Evolutionary conservation across 106 monocot species (phyloP).

Genomic region (Vanilla planifolia): DNA sequence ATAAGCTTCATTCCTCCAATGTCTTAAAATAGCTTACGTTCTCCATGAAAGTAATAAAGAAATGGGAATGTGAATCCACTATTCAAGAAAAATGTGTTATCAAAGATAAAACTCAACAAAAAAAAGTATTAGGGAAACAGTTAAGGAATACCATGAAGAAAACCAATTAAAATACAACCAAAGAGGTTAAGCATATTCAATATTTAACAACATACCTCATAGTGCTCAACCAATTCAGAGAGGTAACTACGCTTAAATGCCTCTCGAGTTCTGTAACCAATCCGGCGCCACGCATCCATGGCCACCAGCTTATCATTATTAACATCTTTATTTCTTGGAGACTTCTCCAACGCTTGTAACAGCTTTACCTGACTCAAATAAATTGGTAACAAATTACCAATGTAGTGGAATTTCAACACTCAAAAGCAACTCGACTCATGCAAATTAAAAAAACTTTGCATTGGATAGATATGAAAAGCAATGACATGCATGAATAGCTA

Average conservation of each 20-base stretch:
- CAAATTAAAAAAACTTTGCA: too few relatives aligned
- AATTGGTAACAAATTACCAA: not conserved
- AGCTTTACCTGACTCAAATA: constrained; percentile 34
- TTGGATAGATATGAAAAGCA: too few relatives aligned
- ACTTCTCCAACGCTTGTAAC: constrained; percentile 24
- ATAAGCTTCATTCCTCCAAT: too few relatives aligned
- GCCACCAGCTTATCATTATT: constrained; percentile 52
- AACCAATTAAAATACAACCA: too few relatives aligned
- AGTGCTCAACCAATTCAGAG: constrained; percentile 59
- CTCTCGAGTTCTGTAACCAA: constrained; percentile 74
- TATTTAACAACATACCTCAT: constrained; percentile 46
- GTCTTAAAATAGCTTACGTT: too few relatives aligned
- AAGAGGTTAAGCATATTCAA: not conserved
- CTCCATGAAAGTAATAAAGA: too few relatives aligned
- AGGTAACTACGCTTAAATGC: constrained; percentile 60
- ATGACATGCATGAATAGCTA: not conserved
- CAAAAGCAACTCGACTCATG: not conserved
- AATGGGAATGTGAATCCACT: too few relatives aligned
- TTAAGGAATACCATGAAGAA: too few relatives aligned
- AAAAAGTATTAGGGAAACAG: too few relatives aligned
- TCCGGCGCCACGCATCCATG: constrained; percentile 73
- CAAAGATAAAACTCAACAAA: too few relatives aligned
- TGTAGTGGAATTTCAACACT: not conserved
- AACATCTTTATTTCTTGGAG: constrained; percentile 28
- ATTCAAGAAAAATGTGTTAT: too few relatives aligned